Base-by-base conservation (phyloP, 768 basidiomycete genomes). In the Fibroporia radiculosa region DNA sequence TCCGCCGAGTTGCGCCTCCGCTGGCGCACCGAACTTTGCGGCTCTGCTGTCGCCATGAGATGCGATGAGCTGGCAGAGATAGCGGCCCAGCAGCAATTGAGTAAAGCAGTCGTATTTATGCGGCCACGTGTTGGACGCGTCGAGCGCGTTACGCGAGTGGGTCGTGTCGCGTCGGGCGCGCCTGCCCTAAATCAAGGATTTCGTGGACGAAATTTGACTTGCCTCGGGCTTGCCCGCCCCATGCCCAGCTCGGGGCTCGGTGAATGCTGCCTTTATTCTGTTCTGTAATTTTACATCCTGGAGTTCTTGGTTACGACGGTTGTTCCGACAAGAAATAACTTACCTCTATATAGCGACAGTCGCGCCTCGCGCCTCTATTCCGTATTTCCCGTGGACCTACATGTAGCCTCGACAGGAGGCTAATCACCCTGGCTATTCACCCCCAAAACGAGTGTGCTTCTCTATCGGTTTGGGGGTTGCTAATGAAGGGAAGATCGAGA, bases 401-500 rank as follows among this genome's bases (percentile, higher is more conserved):
- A n/a, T n/a, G n/a, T n/a, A 31, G 29, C 10, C 29, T 8, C 29
- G 29, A 31, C 29, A 36, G 35, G 35, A 18, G 8, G 12, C 23
- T 20, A 24, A n/a, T 6, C n/a, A 50, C 65, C 68, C 66, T 58
- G 62, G 53, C 40, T 66, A 70, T 75, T 70, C 69, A 69, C 74
- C 73, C 69, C 42, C 63, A 56, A 59, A 64, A 69, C 63, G 73
- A 67, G 61, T 42, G 7, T 2, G 10, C 20, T 24, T 33, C 13
- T 25, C 39, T 54, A 73, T 66, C 69, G 71, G 61, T 55, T 65
- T 58, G 60, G 62, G 74, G 71, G 75, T 69, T 72, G 70, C 68
- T 73, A 72, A 72, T 66, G 53, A 53, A 62, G 75, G 75, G 75
- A 59, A 78, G 61, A 78, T 34, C 38, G 43, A 67, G 26, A 8